A percentile compares a stretch with the other conserved stretches of the same genome.
Conservation (phyloP, 805 yeast genomes). For the Nakazawaea ernobii region DNA sequence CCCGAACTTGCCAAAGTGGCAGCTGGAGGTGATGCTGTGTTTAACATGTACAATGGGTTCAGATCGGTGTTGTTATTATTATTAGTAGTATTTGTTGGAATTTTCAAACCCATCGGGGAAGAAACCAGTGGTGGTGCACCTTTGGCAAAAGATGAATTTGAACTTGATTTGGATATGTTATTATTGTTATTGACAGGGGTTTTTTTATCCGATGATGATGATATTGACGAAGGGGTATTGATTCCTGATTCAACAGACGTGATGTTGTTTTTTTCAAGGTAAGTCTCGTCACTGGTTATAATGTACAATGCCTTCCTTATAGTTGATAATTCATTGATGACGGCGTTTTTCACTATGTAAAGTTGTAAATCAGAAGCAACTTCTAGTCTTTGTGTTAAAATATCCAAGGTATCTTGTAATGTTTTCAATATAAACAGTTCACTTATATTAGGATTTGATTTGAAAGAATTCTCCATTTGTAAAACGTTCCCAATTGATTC, state of each 20-base stretch:
- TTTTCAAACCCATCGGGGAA: neutral
- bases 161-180: neutral
- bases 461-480: constrained; percentile 18
- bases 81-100: neutral
- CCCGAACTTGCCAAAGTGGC: constrained; percentile 5
- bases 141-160: neutral
- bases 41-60: neutral
- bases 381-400: constrained; percentile 7
- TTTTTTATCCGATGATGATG: neutral
- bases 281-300: constrained; percentile 14
- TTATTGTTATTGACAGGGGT: neutral
- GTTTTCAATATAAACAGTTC: constrained; percentile 12
- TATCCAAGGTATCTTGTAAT: constrained; percentile 13
- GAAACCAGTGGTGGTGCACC: neutral
- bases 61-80: neutral
- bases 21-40: constrained; percentile 1
- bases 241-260: neutral
- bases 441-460: constrained; percentile 10
- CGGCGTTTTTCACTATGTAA: constrained; percentile 13
- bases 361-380: constrained; percentile 13
- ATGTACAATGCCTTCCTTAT: constrained; percentile 18
- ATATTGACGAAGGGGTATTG: constrained; percentile 3
- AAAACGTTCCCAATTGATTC: constrained; percentile 21
- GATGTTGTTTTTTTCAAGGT: neutral
- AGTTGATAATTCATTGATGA: constrained; percentile 21